A percentile compares a stretch with the other conserved stretches of the same genome.
Evolutionary conservation across 441 rosid species (phyloP).

Genomic region (Erodium chrysanthum): DNA sequence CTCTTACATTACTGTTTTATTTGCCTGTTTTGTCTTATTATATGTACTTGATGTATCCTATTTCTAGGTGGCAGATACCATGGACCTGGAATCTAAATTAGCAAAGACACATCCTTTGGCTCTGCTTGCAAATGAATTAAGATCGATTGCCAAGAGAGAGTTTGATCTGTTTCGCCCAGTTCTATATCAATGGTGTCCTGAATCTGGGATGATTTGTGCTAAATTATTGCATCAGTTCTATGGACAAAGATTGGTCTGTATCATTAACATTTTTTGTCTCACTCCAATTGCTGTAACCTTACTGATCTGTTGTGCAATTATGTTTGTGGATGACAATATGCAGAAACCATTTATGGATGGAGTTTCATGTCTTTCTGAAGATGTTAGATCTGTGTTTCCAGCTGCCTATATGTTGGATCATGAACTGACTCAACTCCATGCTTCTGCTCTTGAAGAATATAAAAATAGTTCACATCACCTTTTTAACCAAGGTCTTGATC

Average conservation of each 20-base stretch:
- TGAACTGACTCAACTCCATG: constrained; percentile 50
- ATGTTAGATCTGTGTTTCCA: constrained; percentile 69
- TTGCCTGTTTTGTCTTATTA: background rate
- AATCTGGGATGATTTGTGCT: constrained; percentile 55
- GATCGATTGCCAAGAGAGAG: constrained; percentile 70
- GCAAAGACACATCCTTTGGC: constrained; percentile 65
- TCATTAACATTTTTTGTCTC: constrained; percentile 11
- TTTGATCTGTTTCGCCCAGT: constrained; percentile 55
- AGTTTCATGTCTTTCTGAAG: constrained; percentile 69
- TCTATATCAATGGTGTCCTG: constrained; percentile 56
- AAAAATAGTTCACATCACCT: constrained; percentile 27
- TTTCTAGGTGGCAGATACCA: constrained; percentile 51
- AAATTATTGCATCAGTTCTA: constrained; percentile 61
- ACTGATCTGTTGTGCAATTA: constrained; percentile 10
- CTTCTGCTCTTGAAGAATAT: constrained; percentile 32
- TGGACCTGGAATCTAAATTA: constrained; percentile 47
- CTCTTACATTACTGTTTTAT: constrained; percentile 5
- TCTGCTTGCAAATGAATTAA: constrained; percentile 73
- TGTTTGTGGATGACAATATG: constrained; percentile 22
- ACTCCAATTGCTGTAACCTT: constrained; percentile 15
- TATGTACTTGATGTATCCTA: constrained; percentile 16
- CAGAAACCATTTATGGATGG: constrained; percentile 71
- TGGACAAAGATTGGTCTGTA: constrained; percentile 89
- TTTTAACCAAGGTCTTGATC: constrained; percentile 38
- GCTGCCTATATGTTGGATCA: constrained; percentile 68